A percentile compares a stretch with the other conserved stretches of the same genome.
phyloP scores from a whole-genome alignment of 1,139 yeast species.

The Arxiozyma heterogenica region DNA sequence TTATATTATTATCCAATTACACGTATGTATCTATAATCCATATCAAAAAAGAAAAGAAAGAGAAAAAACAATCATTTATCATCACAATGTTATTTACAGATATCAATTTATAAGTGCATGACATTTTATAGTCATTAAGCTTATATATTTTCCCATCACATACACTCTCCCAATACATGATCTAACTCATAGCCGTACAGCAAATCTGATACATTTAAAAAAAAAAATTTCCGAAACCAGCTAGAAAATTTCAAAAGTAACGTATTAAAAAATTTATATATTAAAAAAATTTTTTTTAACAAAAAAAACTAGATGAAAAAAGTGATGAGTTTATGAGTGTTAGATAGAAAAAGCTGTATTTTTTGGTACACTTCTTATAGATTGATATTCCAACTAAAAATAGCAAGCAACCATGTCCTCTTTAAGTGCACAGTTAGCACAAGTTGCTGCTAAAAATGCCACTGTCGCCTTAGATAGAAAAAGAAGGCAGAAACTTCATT shows the following conservation, averaged over 20 bases:
- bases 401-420: slow-evolving; percentile 33
- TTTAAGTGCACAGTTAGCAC: slow-evolving; percentile 74
- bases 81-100: too few relatives aligned
- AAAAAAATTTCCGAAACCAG: neutral
- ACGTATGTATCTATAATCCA: neutral
- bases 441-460: slow-evolving; percentile 55
- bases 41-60: too few relatives aligned
- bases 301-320: neutral
- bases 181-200: too few relatives aligned
- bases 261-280: neutral
- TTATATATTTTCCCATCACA: too few relatives aligned
- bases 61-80: too few relatives aligned
- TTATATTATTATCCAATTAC: too few relatives aligned
- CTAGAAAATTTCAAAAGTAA: neutral
- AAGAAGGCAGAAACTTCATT: slow-evolving; percentile 74
- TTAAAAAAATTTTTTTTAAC: neutral
- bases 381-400: neutral
- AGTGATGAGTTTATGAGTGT: slow-evolving; percentile 5
- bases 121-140: too few relatives aligned
- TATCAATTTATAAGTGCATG: too few relatives aligned
- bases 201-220: neutral
- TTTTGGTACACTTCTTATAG: neutral
- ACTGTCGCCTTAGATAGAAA: slow-evolving; percentile 82
- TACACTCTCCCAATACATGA: too few relatives aligned
- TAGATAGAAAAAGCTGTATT: neutral